Percentiles rank a stretch among this genome's conserved stretches.
These are phyloP conservation scores for Eutrema heterophyllum DNA, from an alignment of 345 rosid genomes.

Conservation along the genomic window DNA sequence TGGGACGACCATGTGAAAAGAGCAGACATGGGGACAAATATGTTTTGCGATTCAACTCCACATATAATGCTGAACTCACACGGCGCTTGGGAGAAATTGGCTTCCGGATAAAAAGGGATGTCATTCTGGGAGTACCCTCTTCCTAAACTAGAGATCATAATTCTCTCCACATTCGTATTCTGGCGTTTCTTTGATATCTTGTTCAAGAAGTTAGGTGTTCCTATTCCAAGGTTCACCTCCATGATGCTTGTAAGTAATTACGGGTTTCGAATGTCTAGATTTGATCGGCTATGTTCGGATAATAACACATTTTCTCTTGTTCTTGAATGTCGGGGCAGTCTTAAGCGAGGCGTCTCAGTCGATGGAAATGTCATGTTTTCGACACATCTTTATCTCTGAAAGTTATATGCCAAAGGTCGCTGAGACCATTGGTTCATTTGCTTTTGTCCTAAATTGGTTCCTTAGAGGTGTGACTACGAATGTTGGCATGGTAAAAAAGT, in stretches of 20 bases:
- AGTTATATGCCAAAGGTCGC: conserved; percentile 9
- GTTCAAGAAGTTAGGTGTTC: conserved; percentile 24
- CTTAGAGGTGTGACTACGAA: conserved; percentile 47
- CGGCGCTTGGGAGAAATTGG: conserved; percentile 17
- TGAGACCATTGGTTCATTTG: conserved; percentile 36
- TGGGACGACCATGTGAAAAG: conserved; percentile 1
- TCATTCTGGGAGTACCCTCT: conserved; percentile 27
- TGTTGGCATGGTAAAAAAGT: conserved; percentile 2
- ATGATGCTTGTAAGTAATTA: conserved; percentile 28
- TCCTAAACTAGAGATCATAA: conserved; percentile 23
- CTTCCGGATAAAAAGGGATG: not conserved
- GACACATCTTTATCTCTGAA: not conserved
- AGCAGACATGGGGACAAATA: not conserved
- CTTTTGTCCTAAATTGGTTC: conserved; percentile 39
- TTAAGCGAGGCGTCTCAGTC: not conserved
- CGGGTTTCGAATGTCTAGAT: not conserved
- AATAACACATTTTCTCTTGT: not conserved
- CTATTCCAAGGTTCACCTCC: conserved; percentile 29
- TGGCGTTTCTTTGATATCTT: conserved; percentile 32
- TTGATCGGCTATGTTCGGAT: not conserved
- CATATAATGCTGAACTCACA: conserved; percentile 23
- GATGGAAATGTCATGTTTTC: not conserved
- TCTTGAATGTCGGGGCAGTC: conserved; percentile 22
- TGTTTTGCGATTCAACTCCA: conserved; percentile 15
- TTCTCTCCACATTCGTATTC: conserved; percentile 4